Conservation (phyloP, 73 alveolate genomes). For the Tetrahymena borealis region DNA sequence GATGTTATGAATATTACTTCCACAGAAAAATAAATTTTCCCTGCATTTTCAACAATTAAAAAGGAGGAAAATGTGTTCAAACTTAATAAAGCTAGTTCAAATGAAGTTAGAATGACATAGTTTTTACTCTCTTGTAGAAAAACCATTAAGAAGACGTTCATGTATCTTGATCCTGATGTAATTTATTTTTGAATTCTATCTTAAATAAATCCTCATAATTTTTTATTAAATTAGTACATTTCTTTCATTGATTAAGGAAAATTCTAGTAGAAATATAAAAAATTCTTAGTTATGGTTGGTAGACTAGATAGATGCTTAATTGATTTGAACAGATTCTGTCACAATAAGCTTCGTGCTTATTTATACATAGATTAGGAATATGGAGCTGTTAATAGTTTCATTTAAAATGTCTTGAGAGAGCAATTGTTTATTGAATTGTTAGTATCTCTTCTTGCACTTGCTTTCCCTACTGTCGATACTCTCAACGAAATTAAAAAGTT, state of each 20-base stretch:
- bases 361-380: slow-evolving; percentile 35
- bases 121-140: slow-evolving; percentile 29
- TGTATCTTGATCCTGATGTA: slow-evolving; percentile 13
- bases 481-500: slow-evolving; percentile 1
- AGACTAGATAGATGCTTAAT: slow-evolving; percentile 34
- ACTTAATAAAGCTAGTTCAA: slow-evolving; percentile 21
- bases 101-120: slow-evolving; percentile 36
- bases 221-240: background rate
- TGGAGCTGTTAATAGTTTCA: slow-evolving; percentile 23
- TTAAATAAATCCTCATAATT: background rate
- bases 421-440: slow-evolving; percentile 25
- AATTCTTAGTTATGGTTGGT: slow-evolving; percentile 6
- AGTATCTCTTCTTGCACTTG: slow-evolving; percentile 11
- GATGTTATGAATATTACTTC: slow-evolving; percentile 2
- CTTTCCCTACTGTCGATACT: slow-evolving; percentile 17
- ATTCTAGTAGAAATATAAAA: slow-evolving; percentile 18
- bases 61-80: slow-evolving; percentile 38
- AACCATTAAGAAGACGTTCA: slow-evolving; percentile 19
- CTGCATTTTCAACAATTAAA: slow-evolving; percentile 11
- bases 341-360: slow-evolving; percentile 31
- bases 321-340: slow-evolving; percentile 27
- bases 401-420: slow-evolving; percentile 34
- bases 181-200: background rate
- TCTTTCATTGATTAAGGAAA: slow-evolving; percentile 14
- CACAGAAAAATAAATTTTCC: slow-evolving; percentile 5